Evolutionary conservation across 1,139 yeast species (phyloP), one percentile per base, ranked within the genome.

Genomic region (Protomyces pachydermus): DNA sequence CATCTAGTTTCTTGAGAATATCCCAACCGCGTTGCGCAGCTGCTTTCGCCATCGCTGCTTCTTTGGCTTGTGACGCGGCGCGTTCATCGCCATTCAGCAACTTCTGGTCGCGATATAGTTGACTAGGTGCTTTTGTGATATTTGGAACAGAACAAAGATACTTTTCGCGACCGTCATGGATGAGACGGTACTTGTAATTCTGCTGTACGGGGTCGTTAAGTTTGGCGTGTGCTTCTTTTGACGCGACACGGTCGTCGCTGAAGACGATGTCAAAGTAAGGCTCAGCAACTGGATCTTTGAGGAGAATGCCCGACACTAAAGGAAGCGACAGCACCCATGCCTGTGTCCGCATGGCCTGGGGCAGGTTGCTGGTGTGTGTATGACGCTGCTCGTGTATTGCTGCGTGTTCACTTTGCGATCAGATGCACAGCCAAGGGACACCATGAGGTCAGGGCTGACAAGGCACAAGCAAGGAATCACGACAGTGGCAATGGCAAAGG

Each of bases 141-240:
- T 58, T 58, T 0, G 62, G 62, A 10, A 58, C 45, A 12, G 62
- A 56, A 34, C 62, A 58, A 34, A 58, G 45, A 34, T 58, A 52
- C 37, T 52, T 23, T 10, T 35, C 53, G 32, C 35, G 42, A 14
- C 46, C 56, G 28, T 58, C 56, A 32, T 45, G 42, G 12, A 58
- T 48, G 12, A 58, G 18, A n/a, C 48, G 45, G 20, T 58, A 58
- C 25, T 51, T 52, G 39, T 50, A n/a, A 0, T n/a, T 25, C 12
- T 35, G 9, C 37, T 51, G 34, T 3, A 5, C 12, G 6, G 34
- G 32, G 18, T 23, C 32, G n/a, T 42, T 53, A 16, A 45, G 46
- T 4, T 25, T 18, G 10, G 35, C 25, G 25, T n/a, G 23, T 12
- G 56, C 62, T 8, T 51, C 62, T 25, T 18, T 16, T 32, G 18